Evolutionary conservation across 352 stramenopile species (phyloP).

Genomic region (Pythium guiyangense): DNA sequence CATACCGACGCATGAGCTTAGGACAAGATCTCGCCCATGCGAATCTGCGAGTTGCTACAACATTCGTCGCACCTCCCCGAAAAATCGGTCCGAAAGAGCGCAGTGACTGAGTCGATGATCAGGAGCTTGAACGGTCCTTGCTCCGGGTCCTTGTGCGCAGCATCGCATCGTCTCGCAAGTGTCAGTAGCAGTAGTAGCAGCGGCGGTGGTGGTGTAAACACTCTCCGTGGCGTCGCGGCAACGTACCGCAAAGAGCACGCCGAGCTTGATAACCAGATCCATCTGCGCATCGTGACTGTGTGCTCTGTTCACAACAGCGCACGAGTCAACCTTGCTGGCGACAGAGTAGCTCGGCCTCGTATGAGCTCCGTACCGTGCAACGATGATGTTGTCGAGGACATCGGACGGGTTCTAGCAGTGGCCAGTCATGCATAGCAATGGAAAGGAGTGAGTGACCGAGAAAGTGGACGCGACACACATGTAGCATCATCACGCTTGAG

Average conservation of each 20-base stretch:
- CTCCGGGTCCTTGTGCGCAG: constrained; percentile 40
- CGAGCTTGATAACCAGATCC: constrained; percentile 80
- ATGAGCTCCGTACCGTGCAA: constrained; percentile 50
- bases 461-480: too few species aligned
- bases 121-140: constrained; percentile 73
- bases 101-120: constrained; percentile 91
- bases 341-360: not conserved
- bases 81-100: constrained; percentile 89
- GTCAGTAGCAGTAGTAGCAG: too few species aligned
- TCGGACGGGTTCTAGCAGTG: constrained; percentile 66
- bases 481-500: not conserved
- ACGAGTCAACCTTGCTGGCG: not conserved
- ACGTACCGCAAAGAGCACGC: constrained; percentile 64
- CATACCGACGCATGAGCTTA: not conserved
- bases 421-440: too few species aligned
- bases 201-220: too few species aligned
- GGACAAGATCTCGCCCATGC: too few species aligned
- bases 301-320: constrained; percentile 31
- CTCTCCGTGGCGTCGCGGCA: not conserved
- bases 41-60: not conserved
- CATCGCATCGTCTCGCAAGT: not conserved
- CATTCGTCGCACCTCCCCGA: constrained; percentile 42
- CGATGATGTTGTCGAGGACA: constrained; percentile 93
- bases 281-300: constrained; percentile 88
- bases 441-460: too few species aligned